Evolutionary conservation across 371 early-diverging fungal species (phyloP).

Genomic region (Mucor mucedo): DNA sequence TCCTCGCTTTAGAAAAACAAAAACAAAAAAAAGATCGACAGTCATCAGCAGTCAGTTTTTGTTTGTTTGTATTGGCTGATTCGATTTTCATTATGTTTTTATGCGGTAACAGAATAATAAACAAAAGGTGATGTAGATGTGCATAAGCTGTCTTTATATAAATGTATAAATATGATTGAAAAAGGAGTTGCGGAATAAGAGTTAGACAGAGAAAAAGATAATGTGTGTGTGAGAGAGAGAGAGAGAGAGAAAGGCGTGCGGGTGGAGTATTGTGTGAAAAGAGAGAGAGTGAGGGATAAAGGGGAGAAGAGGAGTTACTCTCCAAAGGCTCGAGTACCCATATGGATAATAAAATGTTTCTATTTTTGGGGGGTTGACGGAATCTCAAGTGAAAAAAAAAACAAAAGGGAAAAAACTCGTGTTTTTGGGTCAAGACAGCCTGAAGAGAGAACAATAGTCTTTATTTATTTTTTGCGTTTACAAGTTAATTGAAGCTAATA

Average conservation of each 20-base stretch:
- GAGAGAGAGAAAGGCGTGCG: neutral
- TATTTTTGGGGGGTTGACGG: conserved; percentile 2
- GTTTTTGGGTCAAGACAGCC: no score
- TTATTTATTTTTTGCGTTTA: no score
- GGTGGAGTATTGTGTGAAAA: neutral
- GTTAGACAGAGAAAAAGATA: neutral
- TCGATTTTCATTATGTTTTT: neutral
- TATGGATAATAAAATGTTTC: conserved; percentile 5
- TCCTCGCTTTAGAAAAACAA: neutral
- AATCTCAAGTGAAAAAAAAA: neutral
- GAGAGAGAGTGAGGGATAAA: neutral
- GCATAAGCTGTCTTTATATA: neutral
- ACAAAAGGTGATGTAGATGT: neutral
- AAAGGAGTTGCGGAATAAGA: neutral
- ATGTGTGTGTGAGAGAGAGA: neutral
- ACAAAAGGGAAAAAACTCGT: neutral
- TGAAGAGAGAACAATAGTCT: neutral
- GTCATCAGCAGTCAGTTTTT: neutral
- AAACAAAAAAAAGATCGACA: conserved; percentile 1
- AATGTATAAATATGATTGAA: conserved; percentile 1
- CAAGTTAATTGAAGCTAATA: conserved; percentile 18
- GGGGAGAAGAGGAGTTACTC: neutral
- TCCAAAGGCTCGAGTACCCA: neutral
- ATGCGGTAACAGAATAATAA: neutral
- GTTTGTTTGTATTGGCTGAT: conserved; percentile 2